Percentiles rank a stretch among this genome's conserved stretches.
Conservation (phyloP, 225 moss, liverwort and hornwort genomes). For the Bryum argenteum region DNA sequence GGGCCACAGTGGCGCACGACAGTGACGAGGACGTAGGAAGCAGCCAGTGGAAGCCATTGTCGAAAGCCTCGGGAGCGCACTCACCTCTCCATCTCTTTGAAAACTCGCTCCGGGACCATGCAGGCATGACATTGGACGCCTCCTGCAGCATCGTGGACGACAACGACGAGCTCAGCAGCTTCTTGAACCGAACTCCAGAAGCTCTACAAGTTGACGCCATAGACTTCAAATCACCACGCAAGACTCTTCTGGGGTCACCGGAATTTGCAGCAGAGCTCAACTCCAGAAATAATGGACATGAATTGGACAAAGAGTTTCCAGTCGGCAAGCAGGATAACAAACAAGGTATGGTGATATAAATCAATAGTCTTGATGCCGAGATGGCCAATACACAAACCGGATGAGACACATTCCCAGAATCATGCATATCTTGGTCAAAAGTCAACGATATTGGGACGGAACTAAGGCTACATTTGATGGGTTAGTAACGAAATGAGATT, state of each 20-base stretch:
- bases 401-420: neutral
- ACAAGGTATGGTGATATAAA: conserved; percentile 3
- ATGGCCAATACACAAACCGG: neutral
- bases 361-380: neutral
- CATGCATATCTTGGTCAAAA: neutral
- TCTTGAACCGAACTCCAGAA: conserved; percentile 29
- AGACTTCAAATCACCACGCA: conserved; percentile 24
- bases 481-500: neutral
- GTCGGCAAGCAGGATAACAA: conserved; percentile 14
- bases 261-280: conserved; percentile 28
- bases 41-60: conserved; percentile 35
- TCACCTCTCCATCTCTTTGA: conserved; percentile 51
- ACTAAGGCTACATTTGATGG: neutral
- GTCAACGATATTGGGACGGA: no score
- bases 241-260: conserved; percentile 15
- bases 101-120: conserved; percentile 31
- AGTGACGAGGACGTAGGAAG: conserved; percentile 53
- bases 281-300: conserved; percentile 27
- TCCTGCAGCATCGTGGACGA: conserved; percentile 34
- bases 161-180: conserved; percentile 48
- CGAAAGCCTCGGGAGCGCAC: conserved; percentile 31
- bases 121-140: conserved; percentile 23
- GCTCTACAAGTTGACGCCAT: conserved; percentile 30
- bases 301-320: conserved; percentile 25
- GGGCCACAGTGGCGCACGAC: conserved; percentile 53